Base-by-base conservation (phyloP, 2,329 filamentous ascomycete genomes). In the Nothomitra cinnamomea region DNA sequence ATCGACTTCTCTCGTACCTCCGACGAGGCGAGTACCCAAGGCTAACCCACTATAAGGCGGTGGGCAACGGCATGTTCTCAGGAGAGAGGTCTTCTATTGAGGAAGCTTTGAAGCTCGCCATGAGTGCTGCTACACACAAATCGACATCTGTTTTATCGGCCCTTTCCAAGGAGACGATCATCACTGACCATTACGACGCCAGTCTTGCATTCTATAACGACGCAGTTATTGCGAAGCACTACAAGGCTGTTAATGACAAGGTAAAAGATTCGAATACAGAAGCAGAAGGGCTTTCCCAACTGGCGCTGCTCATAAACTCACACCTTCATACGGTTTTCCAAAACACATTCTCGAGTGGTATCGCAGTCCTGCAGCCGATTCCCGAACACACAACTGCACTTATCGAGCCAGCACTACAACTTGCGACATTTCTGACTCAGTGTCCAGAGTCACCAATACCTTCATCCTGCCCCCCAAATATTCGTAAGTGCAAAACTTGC, bases 291-390 rank as follows among this genome's bases (percentile, higher is more conserved):
- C 71, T 90, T 22, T 68, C 69, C 53, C 72, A 76, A 51, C 77
- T 96, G 35, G 83, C 83, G 55, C 71, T 77, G 47, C 75, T 96
- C 56, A 85, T 95, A 64, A 89, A 85, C 62, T 77, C 82, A 1
- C 92, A 96, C 65, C 74, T 96, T 2, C 89, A 95, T 64, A 76
- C 76, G 53, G 84, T 81, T 10, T 96, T 92, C 79, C 87, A 94
- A 63, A 85, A 83, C 60, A 74, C 74, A 21, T 94, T 92, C 66
- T 71, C 78, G 1, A 74, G 77, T 40, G 90, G 92, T 28, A 83
- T 96, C 55, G 78, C 82, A 3, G 80, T 95, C 2, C 71, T 94
- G 43, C 89, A 94, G 64, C 88, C 90, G 0, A 74, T 85, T 19
- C 78, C 85, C 1, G 71, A 83, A 52, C 80, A 88, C 64, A 90